Evolutionary conservation across 2,329 filamentous ascomycete genomes (phyloP).

Genomic region (Exophiala phaeomuriformis): DNA sequence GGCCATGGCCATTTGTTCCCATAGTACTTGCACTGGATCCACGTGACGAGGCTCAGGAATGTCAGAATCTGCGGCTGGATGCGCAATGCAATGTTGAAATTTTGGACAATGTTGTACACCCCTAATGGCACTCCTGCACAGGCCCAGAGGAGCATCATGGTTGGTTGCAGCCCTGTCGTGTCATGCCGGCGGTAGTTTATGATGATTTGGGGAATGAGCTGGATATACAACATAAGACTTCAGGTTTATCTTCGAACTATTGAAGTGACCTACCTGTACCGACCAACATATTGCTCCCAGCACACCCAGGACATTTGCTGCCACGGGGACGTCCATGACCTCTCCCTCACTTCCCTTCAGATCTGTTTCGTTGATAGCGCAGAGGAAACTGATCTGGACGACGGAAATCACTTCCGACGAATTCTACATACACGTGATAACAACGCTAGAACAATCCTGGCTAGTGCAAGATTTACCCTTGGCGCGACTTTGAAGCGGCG

Average conservation of each 20-base stretch:
- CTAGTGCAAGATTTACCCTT: neutral
- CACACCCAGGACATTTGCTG: slow-evolving; percentile 54
- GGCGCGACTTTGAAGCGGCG: neutral
- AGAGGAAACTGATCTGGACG: neutral
- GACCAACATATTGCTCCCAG: slow-evolving; percentile 61
- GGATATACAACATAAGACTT: slow-evolving; percentile 2
- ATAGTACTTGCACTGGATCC: slow-evolving; percentile 51
- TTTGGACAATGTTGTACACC: slow-evolving; percentile 50
- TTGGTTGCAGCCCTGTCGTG: slow-evolving; percentile 57
- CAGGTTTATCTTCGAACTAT: neutral
- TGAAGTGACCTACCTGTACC: slow-evolving; percentile 45
- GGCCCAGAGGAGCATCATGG: slow-evolving; percentile 67
- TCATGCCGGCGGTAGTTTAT: slow-evolving; percentile 61
- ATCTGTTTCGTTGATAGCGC: neutral
- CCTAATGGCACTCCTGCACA: slow-evolving; percentile 61
- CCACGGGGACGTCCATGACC: slow-evolving; percentile 48
- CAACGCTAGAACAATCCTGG: neutral
- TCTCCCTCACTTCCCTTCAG: neutral
- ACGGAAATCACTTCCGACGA: neutral
- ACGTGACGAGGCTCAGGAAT: slow-evolving; percentile 46
- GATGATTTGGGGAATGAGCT: slow-evolving; percentile 63
- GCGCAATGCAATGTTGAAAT: slow-evolving; percentile 48
- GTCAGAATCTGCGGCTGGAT: slow-evolving; percentile 54
- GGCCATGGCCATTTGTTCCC: slow-evolving; percentile 49
- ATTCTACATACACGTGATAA: neutral